Conservation (phyloP, 257 asterid genomes). For the Plectranthus barbatus region DNA sequence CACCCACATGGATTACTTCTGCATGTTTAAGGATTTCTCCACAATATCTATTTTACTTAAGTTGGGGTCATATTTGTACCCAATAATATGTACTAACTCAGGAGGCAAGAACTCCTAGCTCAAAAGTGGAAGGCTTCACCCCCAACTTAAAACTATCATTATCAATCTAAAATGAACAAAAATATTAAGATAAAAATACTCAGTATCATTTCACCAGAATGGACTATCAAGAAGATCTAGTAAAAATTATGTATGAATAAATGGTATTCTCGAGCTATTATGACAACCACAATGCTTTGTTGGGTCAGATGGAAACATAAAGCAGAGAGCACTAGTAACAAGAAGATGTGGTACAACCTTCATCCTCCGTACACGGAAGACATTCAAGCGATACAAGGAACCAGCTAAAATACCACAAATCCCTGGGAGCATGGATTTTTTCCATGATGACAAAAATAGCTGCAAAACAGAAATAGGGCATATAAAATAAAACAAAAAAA, state of each 20-base stretch:
- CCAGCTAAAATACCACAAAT: constrained; percentile 98
- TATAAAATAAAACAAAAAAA: background rate
- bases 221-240: background rate
- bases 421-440: constrained; percentile 89
- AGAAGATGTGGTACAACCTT: constrained; percentile 46
- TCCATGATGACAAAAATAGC: constrained; percentile 97
- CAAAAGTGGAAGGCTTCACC: too few species aligned
- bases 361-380: constrained; percentile 55
- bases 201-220: too few species aligned
- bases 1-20: background rate
- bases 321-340: background rate
- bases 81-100: background rate
- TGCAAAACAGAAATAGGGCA: constrained; percentile 30
- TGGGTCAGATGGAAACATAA: background rate
- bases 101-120: too few species aligned
- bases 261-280: background rate
- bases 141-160: too few species aligned
- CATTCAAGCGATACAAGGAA: constrained; percentile 70
- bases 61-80: too few species aligned
- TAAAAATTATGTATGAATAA: background rate
- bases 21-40: background rate
- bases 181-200: too few species aligned
- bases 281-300: background rate
- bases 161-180: too few species aligned
- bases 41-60: background rate